Conservation (phyloP, 2,329 filamentous ascomycete species). For the Fusarium sp. region DNA sequence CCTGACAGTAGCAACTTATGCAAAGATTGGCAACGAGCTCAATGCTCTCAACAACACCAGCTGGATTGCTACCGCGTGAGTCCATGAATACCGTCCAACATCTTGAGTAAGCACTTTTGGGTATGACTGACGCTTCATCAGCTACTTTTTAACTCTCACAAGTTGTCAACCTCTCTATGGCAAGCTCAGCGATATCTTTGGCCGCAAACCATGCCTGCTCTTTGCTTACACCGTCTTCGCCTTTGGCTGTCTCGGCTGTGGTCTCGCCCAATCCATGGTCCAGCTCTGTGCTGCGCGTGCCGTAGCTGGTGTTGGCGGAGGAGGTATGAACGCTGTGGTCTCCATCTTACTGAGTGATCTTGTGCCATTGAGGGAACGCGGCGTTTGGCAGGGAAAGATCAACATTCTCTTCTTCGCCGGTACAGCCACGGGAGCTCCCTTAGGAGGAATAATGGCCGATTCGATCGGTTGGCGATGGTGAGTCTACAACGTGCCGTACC, state of each 20-base stretch:
- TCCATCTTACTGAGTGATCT: constrained; percentile 78
- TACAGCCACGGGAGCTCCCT: constrained; percentile 76
- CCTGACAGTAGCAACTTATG: constrained; percentile 83
- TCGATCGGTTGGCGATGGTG: constrained; percentile 82
- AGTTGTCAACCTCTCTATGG: constrained; percentile 83
- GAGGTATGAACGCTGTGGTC: constrained; percentile 79
- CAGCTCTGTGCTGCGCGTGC: constrained; percentile 76
- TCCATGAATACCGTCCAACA: background rate
- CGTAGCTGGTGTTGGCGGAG: constrained; percentile 72
- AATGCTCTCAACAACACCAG: constrained; percentile 81
- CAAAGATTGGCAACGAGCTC: constrained; percentile 81
- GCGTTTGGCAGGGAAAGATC: constrained; percentile 80
- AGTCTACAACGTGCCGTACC: constrained; percentile 35
- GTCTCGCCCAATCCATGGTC: constrained; percentile 73
- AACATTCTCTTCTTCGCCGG: constrained; percentile 81
- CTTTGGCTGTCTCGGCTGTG: constrained; percentile 74
- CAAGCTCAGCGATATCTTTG: constrained; percentile 79
- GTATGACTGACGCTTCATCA: constrained; percentile 45
- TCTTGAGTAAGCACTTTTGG: background rate
- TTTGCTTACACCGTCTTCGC: constrained; percentile 76
- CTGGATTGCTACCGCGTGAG: constrained; percentile 75
- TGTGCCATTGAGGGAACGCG: constrained; percentile 77
- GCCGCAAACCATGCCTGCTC: constrained; percentile 75
- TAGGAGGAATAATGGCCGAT: constrained; percentile 81
- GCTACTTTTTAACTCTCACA: constrained; percentile 81